Conservation (phyloP, 2,329 filamentous ascomycete genomes). For the Blastomyces emzantsi region DNA sequence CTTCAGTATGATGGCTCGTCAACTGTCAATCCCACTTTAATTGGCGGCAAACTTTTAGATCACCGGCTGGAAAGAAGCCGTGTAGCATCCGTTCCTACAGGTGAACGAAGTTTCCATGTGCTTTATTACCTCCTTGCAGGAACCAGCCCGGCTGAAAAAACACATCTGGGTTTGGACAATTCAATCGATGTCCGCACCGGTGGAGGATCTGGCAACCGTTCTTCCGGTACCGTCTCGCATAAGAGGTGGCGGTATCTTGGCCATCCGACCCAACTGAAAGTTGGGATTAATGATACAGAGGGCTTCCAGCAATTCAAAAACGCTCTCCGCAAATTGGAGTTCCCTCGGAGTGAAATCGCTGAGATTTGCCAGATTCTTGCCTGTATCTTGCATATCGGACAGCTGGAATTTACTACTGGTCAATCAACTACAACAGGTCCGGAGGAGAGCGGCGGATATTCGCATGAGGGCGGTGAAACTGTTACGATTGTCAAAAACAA, state of each 20-base stretch:
- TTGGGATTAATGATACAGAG: conserved; percentile 91
- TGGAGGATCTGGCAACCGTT: conserved; percentile 40
- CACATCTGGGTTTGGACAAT: conserved; percentile 63
- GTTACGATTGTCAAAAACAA: conserved; percentile 88
- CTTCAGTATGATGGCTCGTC: conserved; percentile 91
- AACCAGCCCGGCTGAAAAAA: conserved; percentile 81
- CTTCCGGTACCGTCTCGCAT: conserved; percentile 47
- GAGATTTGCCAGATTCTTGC: conserved; percentile 95
- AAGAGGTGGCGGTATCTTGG: conserved; percentile 95
- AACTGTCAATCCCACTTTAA: conserved; percentile 72
- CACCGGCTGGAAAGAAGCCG: conserved; percentile 87
- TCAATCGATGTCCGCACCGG: conserved; percentile 31
- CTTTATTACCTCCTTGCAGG: conserved; percentile 92
- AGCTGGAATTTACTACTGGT: conserved; percentile 83
- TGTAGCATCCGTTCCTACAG: conserved; percentile 84
- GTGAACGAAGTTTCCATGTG: conserved; percentile 92
- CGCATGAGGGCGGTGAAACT: conserved; percentile 82
- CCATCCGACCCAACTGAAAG: conserved; percentile 92
- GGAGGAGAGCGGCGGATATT: conserved; percentile 93
- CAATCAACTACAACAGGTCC: conserved; percentile 68
- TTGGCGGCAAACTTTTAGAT: conserved; percentile 90
- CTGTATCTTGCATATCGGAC: conserved; percentile 91
- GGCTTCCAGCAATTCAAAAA: conserved; percentile 98
- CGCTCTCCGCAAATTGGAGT: conserved; percentile 85
- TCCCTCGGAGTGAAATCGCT: conserved; percentile 84